Percentiles rank a stretch among this genome's conserved stretches.
phyloP scores from a whole-genome alignment of 768 basidiomycete genomes.

The Trametes cubensis region DNA sequence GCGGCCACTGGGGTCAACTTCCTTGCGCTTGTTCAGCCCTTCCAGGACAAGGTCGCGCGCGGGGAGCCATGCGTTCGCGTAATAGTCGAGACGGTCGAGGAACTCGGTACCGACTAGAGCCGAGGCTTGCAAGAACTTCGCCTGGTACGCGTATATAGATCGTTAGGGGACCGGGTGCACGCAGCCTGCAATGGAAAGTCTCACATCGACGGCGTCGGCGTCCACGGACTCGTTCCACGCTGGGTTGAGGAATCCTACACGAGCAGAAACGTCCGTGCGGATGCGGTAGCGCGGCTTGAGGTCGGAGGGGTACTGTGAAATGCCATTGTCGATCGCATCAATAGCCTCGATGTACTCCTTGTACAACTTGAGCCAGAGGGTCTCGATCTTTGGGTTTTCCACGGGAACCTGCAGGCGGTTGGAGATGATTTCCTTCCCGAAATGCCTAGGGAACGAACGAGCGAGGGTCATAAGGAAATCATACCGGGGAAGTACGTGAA shows the following conservation, averaged over 20 bases:
- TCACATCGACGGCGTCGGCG: conserved; percentile 70
- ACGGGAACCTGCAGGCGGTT: conserved; percentile 50
- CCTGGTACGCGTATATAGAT: conserved; percentile 42
- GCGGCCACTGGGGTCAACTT: conserved; percentile 66
- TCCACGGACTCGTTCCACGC: conserved; percentile 86
- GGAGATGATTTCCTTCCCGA: conserved; percentile 84
- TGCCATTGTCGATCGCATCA: conserved; percentile 94
- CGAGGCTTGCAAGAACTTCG: conserved; percentile 79
- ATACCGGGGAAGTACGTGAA: background rate
- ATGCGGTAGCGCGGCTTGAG: conserved; percentile 71
- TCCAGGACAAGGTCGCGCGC: conserved; percentile 78
- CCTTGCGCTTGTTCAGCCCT: conserved; percentile 56
- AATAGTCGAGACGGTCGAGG: conserved; percentile 74
- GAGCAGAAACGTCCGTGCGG: conserved; percentile 81
- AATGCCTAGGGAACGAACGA: conserved; percentile 62
- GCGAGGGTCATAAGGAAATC: background rate
- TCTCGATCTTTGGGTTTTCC: conserved; percentile 66
- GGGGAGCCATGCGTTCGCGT: conserved; percentile 89
- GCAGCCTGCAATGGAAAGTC: conserved; percentile 30
- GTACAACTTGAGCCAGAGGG: conserved; percentile 89
- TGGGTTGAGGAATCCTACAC: conserved; percentile 86
- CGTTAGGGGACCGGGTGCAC: background rate
- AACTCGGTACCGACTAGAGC: conserved; percentile 86
- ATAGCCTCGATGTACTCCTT: conserved; percentile 96
- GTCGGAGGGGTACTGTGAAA: conserved; percentile 75